A percentile compares a stretch with the other conserved stretches of the same genome.
phyloP scores from a whole-genome alignment of 2,329 filamentous ascomycete species.

The Lachnellula cervina region DNA sequence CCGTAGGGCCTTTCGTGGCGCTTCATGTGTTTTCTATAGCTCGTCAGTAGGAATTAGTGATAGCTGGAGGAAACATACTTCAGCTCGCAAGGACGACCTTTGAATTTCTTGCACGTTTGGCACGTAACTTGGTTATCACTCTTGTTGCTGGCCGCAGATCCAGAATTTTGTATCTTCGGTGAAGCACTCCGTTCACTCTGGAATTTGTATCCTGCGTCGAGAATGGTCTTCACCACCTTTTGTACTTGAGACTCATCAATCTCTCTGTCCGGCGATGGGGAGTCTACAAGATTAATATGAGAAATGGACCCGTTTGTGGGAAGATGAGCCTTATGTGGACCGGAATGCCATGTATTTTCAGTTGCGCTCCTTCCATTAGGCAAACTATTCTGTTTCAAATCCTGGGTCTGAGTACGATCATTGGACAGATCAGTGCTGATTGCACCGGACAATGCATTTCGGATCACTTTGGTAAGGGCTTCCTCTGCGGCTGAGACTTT shows the following conservation, averaged over 20 bases:
- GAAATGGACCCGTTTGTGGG: neutral
- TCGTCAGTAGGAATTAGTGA: constrained; percentile 8
- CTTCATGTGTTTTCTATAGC: constrained; percentile 71
- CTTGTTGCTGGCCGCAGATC: constrained; percentile 24
- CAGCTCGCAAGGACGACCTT: constrained; percentile 49
- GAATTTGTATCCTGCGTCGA: constrained; percentile 23
- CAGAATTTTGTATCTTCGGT: constrained; percentile 19
- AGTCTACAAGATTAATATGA: constrained; percentile 8
- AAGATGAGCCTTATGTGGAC: constrained; percentile 4
- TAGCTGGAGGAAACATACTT: constrained; percentile 40
- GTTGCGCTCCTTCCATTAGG: constrained; percentile 17
- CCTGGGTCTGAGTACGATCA: constrained; percentile 3
- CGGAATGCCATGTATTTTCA: constrained; percentile 3
- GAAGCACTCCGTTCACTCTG: constrained; percentile 17
- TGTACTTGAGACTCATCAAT: constrained; percentile 13
- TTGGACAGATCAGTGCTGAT: constrained; percentile 10
- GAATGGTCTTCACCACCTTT: constrained; percentile 22
- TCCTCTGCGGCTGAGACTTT: constrained; percentile 21
- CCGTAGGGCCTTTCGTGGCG: constrained; percentile 76
- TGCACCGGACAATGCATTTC: constrained; percentile 18
- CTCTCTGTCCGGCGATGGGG: constrained; percentile 6
- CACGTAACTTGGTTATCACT: constrained; percentile 33
- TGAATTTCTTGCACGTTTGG: constrained; percentile 42
- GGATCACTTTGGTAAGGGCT: constrained; percentile 22
- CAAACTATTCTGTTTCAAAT: constrained; percentile 13